These are phyloP conservation scores for Linnemannia exigua DNA, from an alignment of 192 early-diverging fungal genomes.

Conservation along the genomic window DNA sequence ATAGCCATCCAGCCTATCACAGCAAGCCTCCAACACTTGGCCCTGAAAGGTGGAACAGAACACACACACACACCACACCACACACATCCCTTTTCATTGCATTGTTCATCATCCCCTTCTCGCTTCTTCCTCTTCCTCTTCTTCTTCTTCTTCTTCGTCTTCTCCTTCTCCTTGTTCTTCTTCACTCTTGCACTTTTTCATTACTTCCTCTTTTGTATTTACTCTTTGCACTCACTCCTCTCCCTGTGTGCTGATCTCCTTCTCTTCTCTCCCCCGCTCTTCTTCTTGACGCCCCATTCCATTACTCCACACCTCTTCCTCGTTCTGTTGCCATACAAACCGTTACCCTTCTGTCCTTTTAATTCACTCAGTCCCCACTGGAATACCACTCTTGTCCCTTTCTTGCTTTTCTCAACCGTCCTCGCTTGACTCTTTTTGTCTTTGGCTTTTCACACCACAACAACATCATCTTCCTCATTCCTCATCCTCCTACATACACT, in stretches of 20 bases:
- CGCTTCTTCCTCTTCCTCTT: background rate
- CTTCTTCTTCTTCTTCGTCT: background rate
- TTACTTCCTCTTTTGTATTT: background rate
- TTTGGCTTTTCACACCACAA: no score
- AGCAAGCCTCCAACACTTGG: no score
- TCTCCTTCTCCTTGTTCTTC: background rate
- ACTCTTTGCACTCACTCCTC: background rate
- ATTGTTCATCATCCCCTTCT: background rate
- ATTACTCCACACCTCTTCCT: background rate
- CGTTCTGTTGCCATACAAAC: background rate
- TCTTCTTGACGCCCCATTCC: slow-evolving; percentile 10
- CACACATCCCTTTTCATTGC: background rate
- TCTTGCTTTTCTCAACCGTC: background rate
- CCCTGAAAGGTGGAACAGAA: no score
- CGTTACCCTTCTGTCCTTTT: background rate
- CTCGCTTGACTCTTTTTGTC: background rate
- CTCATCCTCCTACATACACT: background rate
- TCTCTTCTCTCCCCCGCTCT: background rate
- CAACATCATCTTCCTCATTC: background rate
- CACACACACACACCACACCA: no score
- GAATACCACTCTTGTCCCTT: background rate
- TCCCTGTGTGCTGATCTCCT: no score
- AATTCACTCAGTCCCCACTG: background rate
- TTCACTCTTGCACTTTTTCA: background rate
- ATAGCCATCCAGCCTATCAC: no score